Evolutionary conservation across 768 basidiomycete genomes (phyloP).

Genomic region (Hydnomerulius pinastri): DNA sequence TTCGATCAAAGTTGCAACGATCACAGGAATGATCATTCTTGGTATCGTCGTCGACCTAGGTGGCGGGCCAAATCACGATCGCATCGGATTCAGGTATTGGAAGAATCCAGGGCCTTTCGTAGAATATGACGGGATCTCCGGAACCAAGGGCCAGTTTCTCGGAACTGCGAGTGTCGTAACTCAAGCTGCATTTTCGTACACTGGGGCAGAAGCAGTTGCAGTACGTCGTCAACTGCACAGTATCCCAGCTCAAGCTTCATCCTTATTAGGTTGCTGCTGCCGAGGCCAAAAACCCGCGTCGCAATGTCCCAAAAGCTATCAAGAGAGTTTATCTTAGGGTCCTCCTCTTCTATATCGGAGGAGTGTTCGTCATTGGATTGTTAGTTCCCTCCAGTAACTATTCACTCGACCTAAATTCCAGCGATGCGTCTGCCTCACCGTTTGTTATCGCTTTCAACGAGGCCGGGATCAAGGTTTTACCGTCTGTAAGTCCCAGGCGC

Average conservation of each 20-base stretch:
- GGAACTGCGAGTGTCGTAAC: conserved; percentile 53
- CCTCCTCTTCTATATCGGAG: conserved; percentile 39
- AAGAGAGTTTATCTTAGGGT: conserved; percentile 47
- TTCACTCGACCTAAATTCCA: conserved; percentile 37
- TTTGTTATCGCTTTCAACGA: conserved; percentile 59
- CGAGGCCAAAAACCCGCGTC: conserved; percentile 52
- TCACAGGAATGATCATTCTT: conserved; percentile 45
- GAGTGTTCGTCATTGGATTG: conserved; percentile 49
- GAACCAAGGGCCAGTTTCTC: conserved; percentile 52
- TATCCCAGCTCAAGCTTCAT: background rate
- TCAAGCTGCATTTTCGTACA: conserved; percentile 61
- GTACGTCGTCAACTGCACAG: conserved; percentile 20
- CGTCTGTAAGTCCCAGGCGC: conserved; percentile 36
- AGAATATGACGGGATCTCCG: conserved; percentile 40
- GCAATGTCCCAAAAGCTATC: conserved; percentile 43
- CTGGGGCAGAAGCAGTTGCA: conserved; percentile 57
- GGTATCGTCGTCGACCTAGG: conserved; percentile 53
- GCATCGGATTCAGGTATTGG: conserved; percentile 51
- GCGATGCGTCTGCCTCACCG: conserved; percentile 48
- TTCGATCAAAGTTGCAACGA: conserved; percentile 55
- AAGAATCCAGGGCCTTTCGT: conserved; percentile 59
- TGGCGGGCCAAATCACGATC: conserved; percentile 55
- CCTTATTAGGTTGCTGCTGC: conserved; percentile 41
- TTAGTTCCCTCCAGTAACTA: conserved; percentile 50
- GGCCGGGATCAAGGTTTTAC: conserved; percentile 61